These are phyloP conservation scores for Coemansia javaensis DNA, from an alignment of 192 early-diverging fungal genomes.

Conservation along the genomic window DNA sequence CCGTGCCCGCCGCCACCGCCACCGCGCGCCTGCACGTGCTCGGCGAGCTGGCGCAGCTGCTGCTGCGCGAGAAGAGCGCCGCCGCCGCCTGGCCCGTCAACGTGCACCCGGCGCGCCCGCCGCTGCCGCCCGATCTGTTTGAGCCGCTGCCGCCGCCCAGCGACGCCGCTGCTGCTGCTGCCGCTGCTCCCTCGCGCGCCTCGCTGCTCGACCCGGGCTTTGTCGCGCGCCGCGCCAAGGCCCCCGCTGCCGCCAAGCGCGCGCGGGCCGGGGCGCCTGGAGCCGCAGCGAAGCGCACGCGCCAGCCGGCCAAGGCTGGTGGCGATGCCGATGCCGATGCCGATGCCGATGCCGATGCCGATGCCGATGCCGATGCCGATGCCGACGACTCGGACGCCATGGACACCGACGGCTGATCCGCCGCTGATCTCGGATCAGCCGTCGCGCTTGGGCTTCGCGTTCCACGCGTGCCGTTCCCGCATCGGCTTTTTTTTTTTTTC, in stretches of 20 bases:
- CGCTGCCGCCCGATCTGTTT: slow-evolving; percentile 67
- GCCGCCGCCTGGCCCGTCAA: slow-evolving; percentile 72
- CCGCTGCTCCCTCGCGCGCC: slow-evolving; percentile 14
- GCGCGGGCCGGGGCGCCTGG: slow-evolving; percentile 2
- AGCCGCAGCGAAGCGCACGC: not conserved
- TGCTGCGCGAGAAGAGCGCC: slow-evolving; percentile 74
- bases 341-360: too few species aligned
- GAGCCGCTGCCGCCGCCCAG: slow-evolving; percentile 16
- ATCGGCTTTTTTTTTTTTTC: too few species aligned
- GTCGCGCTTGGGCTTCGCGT: too few species aligned
- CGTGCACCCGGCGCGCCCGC: slow-evolving; percentile 68
- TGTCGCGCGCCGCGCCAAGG: slow-evolving; percentile 23
- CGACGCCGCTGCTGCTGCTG: slow-evolving; percentile 2
- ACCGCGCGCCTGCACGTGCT: slow-evolving; percentile 71
- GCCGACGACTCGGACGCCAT: slow-evolving; percentile 10
- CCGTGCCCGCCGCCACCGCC: slow-evolving; percentile 1
- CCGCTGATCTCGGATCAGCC: too few species aligned
- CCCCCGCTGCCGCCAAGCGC: slow-evolving; percentile 19
- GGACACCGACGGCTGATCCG: slow-evolving; percentile 4
- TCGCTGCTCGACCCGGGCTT: slow-evolving; percentile 31
- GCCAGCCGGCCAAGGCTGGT: slow-evolving; percentile 14
- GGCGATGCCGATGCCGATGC: not conserved
- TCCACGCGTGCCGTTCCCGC: too few species aligned
- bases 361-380: too few species aligned
- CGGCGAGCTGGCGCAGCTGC: slow-evolving; percentile 74